Conservation (phyloP, 148 eudicot species). For the Nepenthes gracilis region DNA sequence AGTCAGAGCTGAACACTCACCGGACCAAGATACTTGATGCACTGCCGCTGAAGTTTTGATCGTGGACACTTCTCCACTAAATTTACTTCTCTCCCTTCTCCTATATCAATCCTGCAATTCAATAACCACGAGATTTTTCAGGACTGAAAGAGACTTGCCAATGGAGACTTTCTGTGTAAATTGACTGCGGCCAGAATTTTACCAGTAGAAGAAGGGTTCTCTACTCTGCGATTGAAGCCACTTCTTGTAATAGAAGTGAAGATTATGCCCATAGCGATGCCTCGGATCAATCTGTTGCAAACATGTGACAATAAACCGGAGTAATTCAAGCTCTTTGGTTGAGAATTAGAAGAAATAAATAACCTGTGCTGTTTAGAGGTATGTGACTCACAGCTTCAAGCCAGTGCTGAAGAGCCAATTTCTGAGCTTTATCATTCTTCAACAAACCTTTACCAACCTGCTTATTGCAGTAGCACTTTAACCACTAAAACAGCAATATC, state of each 20-base stretch:
- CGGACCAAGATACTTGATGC: slow-evolving; percentile 98
- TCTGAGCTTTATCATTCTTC: slow-evolving; percentile 74
- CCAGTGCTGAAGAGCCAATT: slow-evolving; percentile 96
- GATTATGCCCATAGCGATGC: slow-evolving; percentile 96
- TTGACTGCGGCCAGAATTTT: slow-evolving; percentile 2
- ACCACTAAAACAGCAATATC: not conserved
- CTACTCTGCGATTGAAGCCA: slow-evolving; percentile 89
- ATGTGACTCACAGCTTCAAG: slow-evolving; percentile 73
- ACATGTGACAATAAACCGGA: slow-evolving; percentile 2
- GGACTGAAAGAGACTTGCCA: not conserved
- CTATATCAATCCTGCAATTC: slow-evolving; percentile 77
- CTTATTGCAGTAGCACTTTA: not conserved
- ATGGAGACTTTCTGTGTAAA: too few species aligned
- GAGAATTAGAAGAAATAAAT: not conserved
- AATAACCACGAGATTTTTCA: not conserved
- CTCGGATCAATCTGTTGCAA: slow-evolving; percentile 86
- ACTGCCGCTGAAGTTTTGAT: slow-evolving; percentile 78
- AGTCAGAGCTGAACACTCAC: slow-evolving; percentile 23
- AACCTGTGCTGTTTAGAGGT: not conserved
- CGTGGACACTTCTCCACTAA: slow-evolving; percentile 65
- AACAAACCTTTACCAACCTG: slow-evolving; percentile 71
- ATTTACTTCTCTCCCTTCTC: slow-evolving; percentile 89
- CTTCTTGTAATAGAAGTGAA: slow-evolving; percentile 71
- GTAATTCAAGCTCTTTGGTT: slow-evolving; percentile 5
- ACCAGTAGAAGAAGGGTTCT: slow-evolving; percentile 99